Conservation (phyloP, 2,329 filamentous ascomycete species). For the Fusarium buharicum region DNA sequence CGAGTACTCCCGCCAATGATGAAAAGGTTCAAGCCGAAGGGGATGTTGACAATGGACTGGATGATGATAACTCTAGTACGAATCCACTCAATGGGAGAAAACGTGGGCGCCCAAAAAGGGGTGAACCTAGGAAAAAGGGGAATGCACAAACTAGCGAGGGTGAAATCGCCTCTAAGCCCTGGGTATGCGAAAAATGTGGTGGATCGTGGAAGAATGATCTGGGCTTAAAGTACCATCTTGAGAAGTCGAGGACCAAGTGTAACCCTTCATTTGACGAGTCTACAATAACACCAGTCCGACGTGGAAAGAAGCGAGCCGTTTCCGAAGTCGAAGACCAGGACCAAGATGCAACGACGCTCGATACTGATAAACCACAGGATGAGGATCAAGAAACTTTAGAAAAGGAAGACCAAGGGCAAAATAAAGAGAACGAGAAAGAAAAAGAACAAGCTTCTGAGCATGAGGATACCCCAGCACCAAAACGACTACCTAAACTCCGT, state of each 20-base stretch:
- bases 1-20: neutral
- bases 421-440: neutral
- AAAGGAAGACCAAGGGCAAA: slow-evolving; percentile 1
- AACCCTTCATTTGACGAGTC: slow-evolving; percentile 56
- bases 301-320: slow-evolving; percentile 22
- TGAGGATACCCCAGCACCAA: slow-evolving; percentile 9
- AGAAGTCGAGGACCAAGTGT: slow-evolving; percentile 64
- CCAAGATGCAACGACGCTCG: neutral
- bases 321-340: slow-evolving; percentile 25
- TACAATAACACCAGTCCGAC: slow-evolving; percentile 24
- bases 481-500: slow-evolving; percentile 20
- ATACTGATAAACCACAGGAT: neutral
- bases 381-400: neutral
- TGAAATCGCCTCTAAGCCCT: slow-evolving; percentile 47
- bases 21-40: slow-evolving; percentile 4
- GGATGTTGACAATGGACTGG: slow-evolving; percentile 2
- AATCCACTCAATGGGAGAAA: slow-evolving; percentile 42
- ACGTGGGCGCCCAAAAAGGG: slow-evolving; percentile 38
- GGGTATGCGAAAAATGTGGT: slow-evolving; percentile 63
- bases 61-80: neutral
- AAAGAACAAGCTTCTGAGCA: neutral
- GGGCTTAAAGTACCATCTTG: slow-evolving; percentile 68
- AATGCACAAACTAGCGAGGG: slow-evolving; percentile 20
- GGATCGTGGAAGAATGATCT: slow-evolving; percentile 67
- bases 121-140: slow-evolving; percentile 21